Evolutionary conservation across 169 alveolate species (phyloP).

Genomic region (Eimeria brunetti): DNA sequence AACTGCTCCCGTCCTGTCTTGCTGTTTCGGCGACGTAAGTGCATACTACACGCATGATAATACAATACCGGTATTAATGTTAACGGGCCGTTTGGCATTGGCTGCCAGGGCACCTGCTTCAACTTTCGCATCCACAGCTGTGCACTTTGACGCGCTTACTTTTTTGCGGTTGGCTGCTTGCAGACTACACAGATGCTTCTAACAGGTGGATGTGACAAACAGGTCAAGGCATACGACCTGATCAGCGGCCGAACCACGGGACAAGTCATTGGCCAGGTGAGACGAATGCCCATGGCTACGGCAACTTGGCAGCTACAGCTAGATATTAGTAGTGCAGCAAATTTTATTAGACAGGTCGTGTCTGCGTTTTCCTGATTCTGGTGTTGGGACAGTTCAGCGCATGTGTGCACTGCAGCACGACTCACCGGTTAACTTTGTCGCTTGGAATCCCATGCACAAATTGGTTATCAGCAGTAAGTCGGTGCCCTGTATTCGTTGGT

Average conservation of each 20-base stretch:
- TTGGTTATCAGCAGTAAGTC: constrained; percentile 62
- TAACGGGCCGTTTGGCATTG: not conserved
- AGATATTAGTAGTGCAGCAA: not conserved
- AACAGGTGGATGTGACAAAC: constrained; percentile 78
- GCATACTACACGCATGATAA: not conserved
- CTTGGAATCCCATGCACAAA: constrained; percentile 75
- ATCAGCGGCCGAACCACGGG: constrained; percentile 61
- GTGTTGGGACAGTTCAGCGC: not conserved
- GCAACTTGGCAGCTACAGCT: not conserved
- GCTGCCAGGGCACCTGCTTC: not conserved
- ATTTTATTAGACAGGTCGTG: not conserved
- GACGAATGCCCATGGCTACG: not conserved
- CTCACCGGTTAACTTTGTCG: constrained; percentile 75
- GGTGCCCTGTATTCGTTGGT: not conserved
- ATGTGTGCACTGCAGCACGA: constrained; percentile 70
- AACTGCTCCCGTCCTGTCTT: constrained; percentile 72
- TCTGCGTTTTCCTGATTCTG: not conserved
- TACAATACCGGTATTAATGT: too few relatives aligned
- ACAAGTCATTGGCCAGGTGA: constrained; percentile 79
- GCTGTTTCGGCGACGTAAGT: constrained; percentile 75
- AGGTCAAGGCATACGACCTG: constrained; percentile 72
- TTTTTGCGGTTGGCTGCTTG: not conserved
- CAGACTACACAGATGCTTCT: constrained; percentile 71
- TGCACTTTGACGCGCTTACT: not conserved
- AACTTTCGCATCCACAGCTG: not conserved